These are phyloP conservation scores for Cyberlindnera amylophila DNA, from an alignment of 805 yeast species.

Conservation along the genomic window DNA sequence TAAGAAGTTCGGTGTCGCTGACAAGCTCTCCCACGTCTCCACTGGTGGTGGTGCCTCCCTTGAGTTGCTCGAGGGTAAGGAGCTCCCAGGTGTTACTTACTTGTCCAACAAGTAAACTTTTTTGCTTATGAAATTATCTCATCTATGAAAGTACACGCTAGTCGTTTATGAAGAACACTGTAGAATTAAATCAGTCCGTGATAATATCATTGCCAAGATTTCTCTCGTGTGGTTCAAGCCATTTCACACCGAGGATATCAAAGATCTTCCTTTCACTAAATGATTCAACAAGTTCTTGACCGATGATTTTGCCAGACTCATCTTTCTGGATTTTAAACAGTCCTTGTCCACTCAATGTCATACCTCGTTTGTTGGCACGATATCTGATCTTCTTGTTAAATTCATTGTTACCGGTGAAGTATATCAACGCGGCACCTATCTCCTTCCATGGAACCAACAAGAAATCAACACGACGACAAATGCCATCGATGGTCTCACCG, in stretches of 20 bases:
- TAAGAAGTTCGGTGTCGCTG: constrained; percentile 95
- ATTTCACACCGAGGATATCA: constrained; percentile 37
- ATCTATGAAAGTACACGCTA: neutral
- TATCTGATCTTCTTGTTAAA: constrained; percentile 46
- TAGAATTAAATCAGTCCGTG: too few species aligned
- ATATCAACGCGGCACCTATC: constrained; percentile 45
- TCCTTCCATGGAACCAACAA: constrained; percentile 42
- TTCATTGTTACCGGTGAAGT: constrained; percentile 51
- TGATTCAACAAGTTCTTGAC: constrained; percentile 35
- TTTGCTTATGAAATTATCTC: neutral
- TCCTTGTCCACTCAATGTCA: constrained; percentile 40
- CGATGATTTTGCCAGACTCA: constrained; percentile 7
- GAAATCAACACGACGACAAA: constrained; percentile 53
- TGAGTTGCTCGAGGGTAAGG: constrained; percentile 98
- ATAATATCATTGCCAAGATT: constrained; percentile 24
- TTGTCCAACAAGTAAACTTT: constrained; percentile 64
- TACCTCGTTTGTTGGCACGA: constrained; percentile 38
- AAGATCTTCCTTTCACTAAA: constrained; percentile 43
- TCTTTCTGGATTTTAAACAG: constrained; percentile 29
- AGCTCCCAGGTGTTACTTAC: constrained; percentile 94
- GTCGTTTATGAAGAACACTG: neutral
- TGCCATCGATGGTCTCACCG: constrained; percentile 29
- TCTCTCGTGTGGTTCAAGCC: constrained; percentile 28
- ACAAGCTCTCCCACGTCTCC: constrained; percentile 95
- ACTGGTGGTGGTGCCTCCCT: constrained; percentile 99